Percentiles rank a stretch among this genome's conserved stretches.
Evolutionary conservation across 805 yeast species (phyloP).

Genomic region (Zygotorulaspora danielsina): DNA sequence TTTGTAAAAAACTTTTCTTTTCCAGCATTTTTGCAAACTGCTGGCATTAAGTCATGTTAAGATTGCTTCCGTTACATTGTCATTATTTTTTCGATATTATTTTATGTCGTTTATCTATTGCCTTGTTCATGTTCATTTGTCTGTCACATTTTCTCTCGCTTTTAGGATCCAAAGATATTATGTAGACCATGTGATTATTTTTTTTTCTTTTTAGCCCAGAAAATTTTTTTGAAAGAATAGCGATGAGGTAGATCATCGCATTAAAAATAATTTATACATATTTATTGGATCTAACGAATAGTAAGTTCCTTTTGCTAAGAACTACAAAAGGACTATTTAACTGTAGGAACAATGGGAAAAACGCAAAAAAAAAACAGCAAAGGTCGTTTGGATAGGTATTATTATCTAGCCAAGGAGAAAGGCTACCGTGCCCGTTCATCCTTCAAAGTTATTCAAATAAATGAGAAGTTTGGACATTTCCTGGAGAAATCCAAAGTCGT

Average conservation of each 20-base stretch:
- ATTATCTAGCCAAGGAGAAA: constrained; percentile 92
- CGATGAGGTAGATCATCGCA: constrained; percentile 15
- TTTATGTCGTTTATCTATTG: too few relatives aligned
- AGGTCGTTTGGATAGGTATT: constrained; percentile 98
- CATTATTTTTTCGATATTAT: too few relatives aligned
- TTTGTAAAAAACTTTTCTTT: too few relatives aligned
- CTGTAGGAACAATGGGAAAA: constrained; percentile 61
- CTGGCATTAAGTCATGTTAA: too few relatives aligned
- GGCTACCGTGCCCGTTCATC: constrained; percentile 99
- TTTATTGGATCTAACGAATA: too few relatives aligned
- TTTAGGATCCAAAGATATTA: too few relatives aligned
- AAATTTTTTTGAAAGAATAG: constrained; percentile 5
- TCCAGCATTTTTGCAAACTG: too few relatives aligned
- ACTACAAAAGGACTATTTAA: too few relatives aligned
- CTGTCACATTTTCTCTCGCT: too few relatives aligned
- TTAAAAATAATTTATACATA: not conserved
- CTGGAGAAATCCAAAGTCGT: constrained; percentile 92
- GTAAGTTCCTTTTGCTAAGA: too few relatives aligned
- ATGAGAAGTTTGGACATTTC: constrained; percentile 95
- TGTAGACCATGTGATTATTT: not conserved
- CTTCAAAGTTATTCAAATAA: constrained; percentile 88
- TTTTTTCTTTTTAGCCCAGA: not conserved
- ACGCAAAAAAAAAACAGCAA: constrained; percentile 92
- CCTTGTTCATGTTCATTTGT: too few relatives aligned
- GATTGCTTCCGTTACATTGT: too few relatives aligned